phyloP scores from a whole-genome alignment of 2,329 filamentous ascomycete species.

The Lithohypha guttulata region DNA sequence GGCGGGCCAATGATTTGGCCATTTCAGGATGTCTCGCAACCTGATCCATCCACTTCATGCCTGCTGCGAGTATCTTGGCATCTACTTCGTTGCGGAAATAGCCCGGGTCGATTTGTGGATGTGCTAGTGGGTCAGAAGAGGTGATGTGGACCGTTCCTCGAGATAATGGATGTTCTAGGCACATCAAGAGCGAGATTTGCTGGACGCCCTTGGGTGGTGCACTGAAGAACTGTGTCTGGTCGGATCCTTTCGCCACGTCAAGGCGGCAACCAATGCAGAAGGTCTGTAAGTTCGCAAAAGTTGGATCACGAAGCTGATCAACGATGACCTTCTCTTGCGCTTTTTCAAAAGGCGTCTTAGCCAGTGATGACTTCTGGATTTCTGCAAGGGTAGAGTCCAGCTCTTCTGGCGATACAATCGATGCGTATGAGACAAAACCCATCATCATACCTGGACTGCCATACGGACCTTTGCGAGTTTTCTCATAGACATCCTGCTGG shows the following conservation, averaged over 20 bases:
- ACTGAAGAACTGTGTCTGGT: slow-evolving; percentile 18
- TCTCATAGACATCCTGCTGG: slow-evolving; percentile 24
- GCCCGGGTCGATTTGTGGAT: slow-evolving; percentile 34
- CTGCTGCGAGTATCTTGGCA: slow-evolving; percentile 24
- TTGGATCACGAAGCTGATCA: slow-evolving; percentile 23
- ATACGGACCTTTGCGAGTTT: slow-evolving; percentile 25
- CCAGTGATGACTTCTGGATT: slow-evolving; percentile 25
- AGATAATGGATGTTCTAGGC: slow-evolving; percentile 30
- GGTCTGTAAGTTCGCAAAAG: slow-evolving; percentile 17
- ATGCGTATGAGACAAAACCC: slow-evolving; percentile 30
- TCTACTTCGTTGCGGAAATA: slow-evolving; percentile 30
- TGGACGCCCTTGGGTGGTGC: slow-evolving; percentile 13
- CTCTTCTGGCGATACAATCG: slow-evolving; percentile 25
- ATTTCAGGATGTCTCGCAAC: slow-evolving; percentile 13
- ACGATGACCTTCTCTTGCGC: slow-evolving; percentile 28
- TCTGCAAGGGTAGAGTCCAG: slow-evolving; percentile 25
- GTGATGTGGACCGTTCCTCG: slow-evolving; percentile 34
- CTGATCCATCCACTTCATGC: slow-evolving; percentile 33
- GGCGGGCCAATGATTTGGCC: slow-evolving; percentile 11
- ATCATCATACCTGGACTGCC: slow-evolving; percentile 26
- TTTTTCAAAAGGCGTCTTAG: slow-evolving; percentile 26
- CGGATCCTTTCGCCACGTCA: slow-evolving; percentile 16
- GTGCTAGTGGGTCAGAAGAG: slow-evolving; percentile 29
- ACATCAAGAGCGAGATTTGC: slow-evolving; percentile 15
- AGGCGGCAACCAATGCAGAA: slow-evolving; percentile 18